These are phyloP conservation scores for Haplosporangium gracile DNA, from an alignment of 192 early-diverging fungal genomes.

Conservation along the genomic window DNA sequence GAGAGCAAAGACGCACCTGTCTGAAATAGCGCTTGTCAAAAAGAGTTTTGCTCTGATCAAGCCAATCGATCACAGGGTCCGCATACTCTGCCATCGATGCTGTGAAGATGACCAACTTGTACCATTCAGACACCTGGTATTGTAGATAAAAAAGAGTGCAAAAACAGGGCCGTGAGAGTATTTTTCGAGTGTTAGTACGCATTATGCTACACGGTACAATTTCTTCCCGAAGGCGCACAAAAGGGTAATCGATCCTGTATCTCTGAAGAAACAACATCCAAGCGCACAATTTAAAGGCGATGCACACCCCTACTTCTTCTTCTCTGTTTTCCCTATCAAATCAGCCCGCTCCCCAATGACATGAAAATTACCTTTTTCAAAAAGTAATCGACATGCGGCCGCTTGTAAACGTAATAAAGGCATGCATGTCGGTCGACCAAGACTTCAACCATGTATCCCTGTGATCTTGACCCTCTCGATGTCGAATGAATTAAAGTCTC, in stretches of 20 bases:
- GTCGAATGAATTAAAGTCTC: constrained; percentile 91
- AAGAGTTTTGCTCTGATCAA: constrained; percentile 78
- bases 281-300: background rate
- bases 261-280: background rate
- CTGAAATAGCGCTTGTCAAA: constrained; percentile 86
- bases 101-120: constrained; percentile 91
- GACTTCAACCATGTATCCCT: constrained; percentile 89
- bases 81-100: constrained; percentile 94
- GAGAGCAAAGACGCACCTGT: constrained; percentile 62
- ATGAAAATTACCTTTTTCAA: constrained; percentile 75
- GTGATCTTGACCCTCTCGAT: constrained; percentile 65
- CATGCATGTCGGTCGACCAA: constrained; percentile 83
- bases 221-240: background rate
- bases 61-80: constrained; percentile 93
- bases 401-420: constrained; percentile 92
- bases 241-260: background rate
- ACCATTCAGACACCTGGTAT: constrained; percentile 85
- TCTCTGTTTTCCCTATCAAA: background rate
- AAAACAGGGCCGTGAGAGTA: constrained; percentile 9
- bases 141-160: background rate
- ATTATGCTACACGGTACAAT: background rate
- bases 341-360: background rate
- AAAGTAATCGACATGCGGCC: constrained; percentile 89
- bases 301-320: background rate
- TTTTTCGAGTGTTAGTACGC: background rate